These are phyloP conservation scores for Pythium utonaiense DNA, from an alignment of 352 stramenopile species.

Conservation along the genomic window DNA sequence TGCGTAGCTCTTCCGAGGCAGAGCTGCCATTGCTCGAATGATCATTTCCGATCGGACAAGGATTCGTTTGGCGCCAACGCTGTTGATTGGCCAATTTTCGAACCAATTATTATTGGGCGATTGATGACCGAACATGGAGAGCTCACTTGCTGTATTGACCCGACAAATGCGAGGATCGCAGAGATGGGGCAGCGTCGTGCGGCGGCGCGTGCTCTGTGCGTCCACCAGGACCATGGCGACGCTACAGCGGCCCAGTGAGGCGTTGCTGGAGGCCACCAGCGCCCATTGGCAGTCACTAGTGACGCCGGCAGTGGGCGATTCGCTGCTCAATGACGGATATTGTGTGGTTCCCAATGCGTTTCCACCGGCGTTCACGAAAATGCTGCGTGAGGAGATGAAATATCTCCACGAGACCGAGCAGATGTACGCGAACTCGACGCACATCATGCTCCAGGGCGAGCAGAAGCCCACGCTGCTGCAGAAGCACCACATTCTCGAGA, in stretches of 20 bases:
- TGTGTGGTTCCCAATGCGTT: constrained; percentile 51
- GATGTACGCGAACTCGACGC: constrained; percentile 77
- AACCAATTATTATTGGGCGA: neutral
- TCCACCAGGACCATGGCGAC: neutral
- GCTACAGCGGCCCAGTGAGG: neutral
- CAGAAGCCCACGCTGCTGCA: constrained; percentile 44
- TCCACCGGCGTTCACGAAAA: constrained; percentile 35
- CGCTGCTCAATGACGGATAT: constrained; percentile 50
- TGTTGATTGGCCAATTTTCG: neutral
- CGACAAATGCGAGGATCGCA: constrained; percentile 6
- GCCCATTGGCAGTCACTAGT: constrained; percentile 29
- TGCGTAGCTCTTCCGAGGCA: constrained; percentile 4
- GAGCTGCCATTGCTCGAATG: constrained; percentile 3
- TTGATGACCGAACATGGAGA: neutral
- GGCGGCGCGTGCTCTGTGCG: constrained; percentile 4
- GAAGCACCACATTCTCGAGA: constrained; percentile 81
- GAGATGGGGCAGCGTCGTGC: neutral
- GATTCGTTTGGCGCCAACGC: constrained; percentile 1
- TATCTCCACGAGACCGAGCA: constrained; percentile 32
- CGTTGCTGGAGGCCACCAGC: constrained; percentile 1
- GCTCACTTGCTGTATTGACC: neutral
- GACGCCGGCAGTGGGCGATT: constrained; percentile 23
- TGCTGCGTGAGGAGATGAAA: constrained; percentile 53
- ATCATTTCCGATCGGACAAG: neutral
- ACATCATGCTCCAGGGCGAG: constrained; percentile 50